A percentile compares a stretch with the other conserved stretches of the same genome.
phyloP scores from a whole-genome alignment of 2,329 filamentous ascomycete species.

The Trichophyton rubrum region DNA sequence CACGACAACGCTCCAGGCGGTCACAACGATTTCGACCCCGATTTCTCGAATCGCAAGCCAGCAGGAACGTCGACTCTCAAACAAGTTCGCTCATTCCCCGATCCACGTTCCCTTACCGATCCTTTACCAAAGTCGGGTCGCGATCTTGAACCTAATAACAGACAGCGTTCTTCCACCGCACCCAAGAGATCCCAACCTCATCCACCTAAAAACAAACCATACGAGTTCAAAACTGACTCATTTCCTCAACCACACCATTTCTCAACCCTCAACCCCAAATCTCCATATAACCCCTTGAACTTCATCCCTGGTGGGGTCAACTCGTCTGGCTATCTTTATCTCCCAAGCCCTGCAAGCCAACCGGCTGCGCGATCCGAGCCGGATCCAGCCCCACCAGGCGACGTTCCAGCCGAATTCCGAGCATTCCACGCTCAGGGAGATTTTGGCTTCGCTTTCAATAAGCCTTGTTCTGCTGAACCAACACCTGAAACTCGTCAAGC shows the following conservation, averaged over 20 bases:
- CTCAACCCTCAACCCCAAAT: constrained; percentile 10
- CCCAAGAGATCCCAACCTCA: not conserved
- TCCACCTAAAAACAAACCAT: not conserved
- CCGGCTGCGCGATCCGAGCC: not conserved
- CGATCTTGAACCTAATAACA: not conserved
- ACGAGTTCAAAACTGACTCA: not conserved
- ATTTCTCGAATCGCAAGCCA: not conserved
- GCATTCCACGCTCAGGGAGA: not conserved
- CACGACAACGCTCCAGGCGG: not conserved
- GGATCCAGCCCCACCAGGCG: not conserved
- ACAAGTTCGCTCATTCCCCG: not conserved
- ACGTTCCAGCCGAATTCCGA: not conserved
- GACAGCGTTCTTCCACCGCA: not conserved
- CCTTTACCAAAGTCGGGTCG: not conserved
- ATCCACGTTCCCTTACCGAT: not conserved
- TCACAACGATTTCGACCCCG: not conserved
- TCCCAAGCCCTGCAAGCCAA: constrained; percentile 5
- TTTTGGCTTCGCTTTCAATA: not conserved
- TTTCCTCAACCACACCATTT: constrained; percentile 14
- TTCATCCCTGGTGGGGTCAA: constrained; percentile 11
- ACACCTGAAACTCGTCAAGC: not conserved
- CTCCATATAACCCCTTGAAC: constrained; percentile 13
- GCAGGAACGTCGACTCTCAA: not conserved
- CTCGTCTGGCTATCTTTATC: constrained; percentile 5
- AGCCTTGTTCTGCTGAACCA: constrained; percentile 1